Conservation (phyloP, 352 stramenopile species). For the Phytophthora rubi region DNA sequence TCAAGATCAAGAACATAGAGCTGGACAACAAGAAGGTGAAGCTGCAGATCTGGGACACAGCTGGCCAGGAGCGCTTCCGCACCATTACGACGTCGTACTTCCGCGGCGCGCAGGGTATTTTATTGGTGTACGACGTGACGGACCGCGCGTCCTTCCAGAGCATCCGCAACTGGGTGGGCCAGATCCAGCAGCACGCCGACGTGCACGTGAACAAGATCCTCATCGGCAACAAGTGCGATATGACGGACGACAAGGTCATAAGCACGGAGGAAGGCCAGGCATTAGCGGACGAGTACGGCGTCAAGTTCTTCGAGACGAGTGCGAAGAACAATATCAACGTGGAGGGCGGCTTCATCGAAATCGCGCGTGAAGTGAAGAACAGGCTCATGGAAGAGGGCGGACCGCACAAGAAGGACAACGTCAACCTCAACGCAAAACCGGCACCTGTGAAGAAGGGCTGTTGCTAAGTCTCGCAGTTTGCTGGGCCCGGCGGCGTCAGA, state of each 20-base stretch:
- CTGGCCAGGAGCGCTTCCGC: slow-evolving; percentile 98
- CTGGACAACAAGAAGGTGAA: slow-evolving; percentile 98
- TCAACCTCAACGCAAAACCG: slow-evolving; percentile 84
- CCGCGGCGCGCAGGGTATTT: slow-evolving; percentile 97
- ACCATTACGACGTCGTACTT: slow-evolving; percentile 99
- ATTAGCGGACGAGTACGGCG: slow-evolving; percentile 94
- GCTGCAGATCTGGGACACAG: slow-evolving; percentile 99
- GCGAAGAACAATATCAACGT: slow-evolving; percentile 98
- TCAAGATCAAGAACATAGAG: slow-evolving; percentile 94
- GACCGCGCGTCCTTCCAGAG: slow-evolving; percentile 97
- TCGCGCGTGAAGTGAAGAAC: slow-evolving; percentile 91
- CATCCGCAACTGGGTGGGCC: slow-evolving; percentile 97
- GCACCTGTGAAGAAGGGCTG: slow-evolving; percentile 84
- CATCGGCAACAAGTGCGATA: slow-evolving; percentile 99
- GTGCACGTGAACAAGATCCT: slow-evolving; percentile 99
- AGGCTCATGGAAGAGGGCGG: slow-evolving; percentile 89
- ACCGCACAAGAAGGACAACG: slow-evolving; percentile 84
- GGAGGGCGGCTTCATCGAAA: slow-evolving; percentile 90
- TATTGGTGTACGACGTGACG: slow-evolving; percentile 99
- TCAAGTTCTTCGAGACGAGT: slow-evolving; percentile 96
- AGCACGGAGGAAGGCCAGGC: slow-evolving; percentile 94
- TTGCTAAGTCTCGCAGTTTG: slow-evolving; percentile 65
- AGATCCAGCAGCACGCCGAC: slow-evolving; percentile 98
- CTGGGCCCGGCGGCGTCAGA: slow-evolving; percentile 28
- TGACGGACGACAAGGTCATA: slow-evolving; percentile 97